Conservation (phyloP, 2,329 filamentous ascomycete species). For the Madurella fahalii region DNA sequence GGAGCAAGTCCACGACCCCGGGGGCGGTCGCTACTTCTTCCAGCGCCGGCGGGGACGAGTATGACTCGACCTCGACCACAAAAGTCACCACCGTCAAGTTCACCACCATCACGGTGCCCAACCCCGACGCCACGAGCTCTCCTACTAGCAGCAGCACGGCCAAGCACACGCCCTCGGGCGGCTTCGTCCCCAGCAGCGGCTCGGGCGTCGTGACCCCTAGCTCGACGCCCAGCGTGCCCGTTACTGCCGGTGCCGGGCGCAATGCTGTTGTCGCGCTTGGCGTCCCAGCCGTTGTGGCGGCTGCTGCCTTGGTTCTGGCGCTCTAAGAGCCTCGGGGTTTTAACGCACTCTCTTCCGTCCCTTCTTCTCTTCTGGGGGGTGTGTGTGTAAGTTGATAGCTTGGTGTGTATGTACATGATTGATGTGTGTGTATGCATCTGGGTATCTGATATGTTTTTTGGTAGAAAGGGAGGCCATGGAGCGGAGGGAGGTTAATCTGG, state of each 20-base stretch:
- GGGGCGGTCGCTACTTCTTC: background rate
- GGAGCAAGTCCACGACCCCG: background rate
- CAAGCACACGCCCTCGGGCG: conserved; percentile 2
- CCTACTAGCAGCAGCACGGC: background rate
- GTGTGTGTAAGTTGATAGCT: too few species aligned
- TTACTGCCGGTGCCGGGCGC: conserved; percentile 25
- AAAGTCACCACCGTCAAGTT: conserved; percentile 17
- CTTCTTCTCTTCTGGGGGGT: background rate
- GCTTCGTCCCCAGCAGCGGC: conserved; percentile 4
- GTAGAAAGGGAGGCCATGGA: too few species aligned
- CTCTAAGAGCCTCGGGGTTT: conserved; percentile 9
- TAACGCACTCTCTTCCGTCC: too few species aligned
- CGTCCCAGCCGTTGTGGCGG: conserved; percentile 18
- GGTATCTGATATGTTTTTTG: too few species aligned
- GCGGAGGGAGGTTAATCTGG: too few species aligned
- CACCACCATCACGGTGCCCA: conserved; percentile 23
- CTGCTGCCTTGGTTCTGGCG: conserved; percentile 14
- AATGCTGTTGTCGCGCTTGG: conserved; percentile 18
- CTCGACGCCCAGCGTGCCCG: conserved; percentile 6
- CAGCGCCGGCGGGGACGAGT: background rate
- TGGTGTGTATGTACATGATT: too few species aligned
- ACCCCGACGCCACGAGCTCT: conserved; percentile 4
- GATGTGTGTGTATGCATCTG: too few species aligned
- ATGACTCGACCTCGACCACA: conserved; percentile 12
- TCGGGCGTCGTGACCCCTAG: conserved; percentile 4